Base-by-base conservation (phyloP, 352 stramenopile species). In the Blastocystis sp. region DNA sequence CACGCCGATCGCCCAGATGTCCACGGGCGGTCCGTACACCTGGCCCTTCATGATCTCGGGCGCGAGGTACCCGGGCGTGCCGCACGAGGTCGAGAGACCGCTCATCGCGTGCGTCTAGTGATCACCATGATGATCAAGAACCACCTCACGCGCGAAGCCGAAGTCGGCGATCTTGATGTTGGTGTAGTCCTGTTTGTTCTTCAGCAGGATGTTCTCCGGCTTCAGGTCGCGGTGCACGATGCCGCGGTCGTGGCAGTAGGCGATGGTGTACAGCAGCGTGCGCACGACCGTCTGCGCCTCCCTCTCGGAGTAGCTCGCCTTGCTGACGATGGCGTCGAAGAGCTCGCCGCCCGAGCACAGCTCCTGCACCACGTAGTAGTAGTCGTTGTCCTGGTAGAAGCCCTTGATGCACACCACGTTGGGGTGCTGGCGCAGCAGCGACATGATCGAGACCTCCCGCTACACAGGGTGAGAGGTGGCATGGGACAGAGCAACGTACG, bases 151-250 rank as follows among this genome's bases (percentile, higher is more conserved):
- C 35, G 94, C 94, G 77, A 97, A 96, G 0, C 94, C 94, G 92
- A 97, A 97, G 90, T 97, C 94, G 0, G 94, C 94, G 13, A 97
- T 91, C 89, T 97, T 97, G 82, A 97, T 96, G 65, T 93, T 94
- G 10, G 94, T 93, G 70, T 96, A 93, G 81, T 96, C 93, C 24
- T 93, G 92, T 0, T 92, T 92, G 69, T 93, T 95, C 90, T 93
- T 94, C 51, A 96, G 92, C 80, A 96, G 90, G 77, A 96, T 90
- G 90, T 96, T 96, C 88, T 96, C 94, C 0, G 94, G 94, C 88
- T 96, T 95, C 19, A 91, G 67, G 67, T 92, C 90, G n/a, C 89
- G 67, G 45, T 92, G 93, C 77, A 96, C 94, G 33, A 97, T 93
- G 89, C 94, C 94, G 66, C 93, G 92, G 74, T 95, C 93, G 91